Conservation (phyloP, 352 stramenopile species). For the Thalassiosira livingstoniorum region DNA sequence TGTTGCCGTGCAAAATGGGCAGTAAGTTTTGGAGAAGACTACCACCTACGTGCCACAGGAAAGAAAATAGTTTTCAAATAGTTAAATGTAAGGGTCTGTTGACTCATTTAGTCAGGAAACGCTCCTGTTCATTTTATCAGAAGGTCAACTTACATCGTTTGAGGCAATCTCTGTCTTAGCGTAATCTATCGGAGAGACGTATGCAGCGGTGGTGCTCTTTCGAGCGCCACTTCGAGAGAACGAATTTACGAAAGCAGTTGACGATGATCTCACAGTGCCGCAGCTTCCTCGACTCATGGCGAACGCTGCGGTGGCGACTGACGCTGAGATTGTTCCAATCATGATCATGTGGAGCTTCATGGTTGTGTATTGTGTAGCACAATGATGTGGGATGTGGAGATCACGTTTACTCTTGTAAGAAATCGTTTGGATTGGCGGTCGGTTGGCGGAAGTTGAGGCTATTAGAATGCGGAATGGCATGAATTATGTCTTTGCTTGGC, state of each 20-base stretch:
- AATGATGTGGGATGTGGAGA: too few relatives aligned
- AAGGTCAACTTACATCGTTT: slow-evolving; percentile 48
- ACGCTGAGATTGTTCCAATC: too few relatives aligned
- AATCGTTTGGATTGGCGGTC: too few relatives aligned
- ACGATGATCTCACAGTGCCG: neutral
- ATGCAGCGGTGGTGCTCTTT: neutral
- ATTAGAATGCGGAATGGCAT: too few relatives aligned
- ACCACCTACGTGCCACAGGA: slow-evolving; percentile 77
- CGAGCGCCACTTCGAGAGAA: neutral
- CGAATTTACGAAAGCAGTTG: slow-evolving; percentile 2
- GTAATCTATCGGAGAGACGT: slow-evolving; percentile 39
- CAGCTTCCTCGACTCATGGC: slow-evolving; percentile 3
- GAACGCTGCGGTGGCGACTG: slow-evolving; percentile 1
- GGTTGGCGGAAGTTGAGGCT: too few relatives aligned
- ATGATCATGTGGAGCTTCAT: too few relatives aligned
- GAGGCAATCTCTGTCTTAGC: slow-evolving; percentile 60
- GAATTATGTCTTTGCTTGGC: too few relatives aligned
- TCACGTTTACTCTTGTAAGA: too few relatives aligned
- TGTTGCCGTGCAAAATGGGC: slow-evolving; percentile 91
- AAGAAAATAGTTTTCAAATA: neutral
- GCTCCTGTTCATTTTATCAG: too few relatives aligned
- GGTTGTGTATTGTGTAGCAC: too few relatives aligned
- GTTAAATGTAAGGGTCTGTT: too few relatives aligned
- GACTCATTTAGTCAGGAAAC: too few relatives aligned
- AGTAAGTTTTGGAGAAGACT: slow-evolving; percentile 94